Percentiles rank a stretch among this genome's conserved stretches.
Evolutionary conservation across 805 yeast species (phyloP).

Genomic region (Komagataella phaffii): DNA sequence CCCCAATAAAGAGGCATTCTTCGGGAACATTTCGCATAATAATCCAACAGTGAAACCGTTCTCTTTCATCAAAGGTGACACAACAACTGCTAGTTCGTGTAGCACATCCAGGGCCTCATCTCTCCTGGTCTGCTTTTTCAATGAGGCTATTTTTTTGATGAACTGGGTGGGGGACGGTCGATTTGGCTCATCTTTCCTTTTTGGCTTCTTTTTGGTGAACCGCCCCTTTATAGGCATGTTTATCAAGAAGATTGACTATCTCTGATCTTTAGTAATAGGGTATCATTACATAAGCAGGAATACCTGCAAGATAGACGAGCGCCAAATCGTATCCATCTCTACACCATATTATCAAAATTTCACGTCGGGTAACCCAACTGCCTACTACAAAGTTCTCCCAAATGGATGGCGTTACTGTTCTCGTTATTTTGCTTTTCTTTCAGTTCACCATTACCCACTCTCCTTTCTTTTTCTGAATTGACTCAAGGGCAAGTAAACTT

Average conservation of each 20-base stretch:
- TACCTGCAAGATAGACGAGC: background rate
- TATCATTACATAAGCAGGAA: background rate
- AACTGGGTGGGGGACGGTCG: conserved; percentile 18
- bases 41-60: conserved; percentile 51
- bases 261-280: no score
- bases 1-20: conserved; percentile 51
- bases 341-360: background rate
- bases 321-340: background rate
- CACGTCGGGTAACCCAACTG: background rate
- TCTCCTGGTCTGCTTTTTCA: conserved; percentile 26
- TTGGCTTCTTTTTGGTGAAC: conserved; percentile 3
- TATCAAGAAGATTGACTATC: no score
- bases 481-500: background rate
- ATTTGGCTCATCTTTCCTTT: conserved; percentile 5
- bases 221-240: conserved; percentile 14
- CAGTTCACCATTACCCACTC: background rate
- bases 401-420: background rate
- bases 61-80: conserved; percentile 68
- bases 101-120: conserved; percentile 46
- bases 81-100: conserved; percentile 54
- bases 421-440: background rate
- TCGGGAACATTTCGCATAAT: conserved; percentile 76
- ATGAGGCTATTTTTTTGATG: conserved; percentile 25
- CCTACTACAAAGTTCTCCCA: background rate
- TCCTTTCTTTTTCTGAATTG: background rate